Conservation (phyloP, 2,329 filamentous ascomycete genomes). For the Fusarium mangiferae region DNA sequence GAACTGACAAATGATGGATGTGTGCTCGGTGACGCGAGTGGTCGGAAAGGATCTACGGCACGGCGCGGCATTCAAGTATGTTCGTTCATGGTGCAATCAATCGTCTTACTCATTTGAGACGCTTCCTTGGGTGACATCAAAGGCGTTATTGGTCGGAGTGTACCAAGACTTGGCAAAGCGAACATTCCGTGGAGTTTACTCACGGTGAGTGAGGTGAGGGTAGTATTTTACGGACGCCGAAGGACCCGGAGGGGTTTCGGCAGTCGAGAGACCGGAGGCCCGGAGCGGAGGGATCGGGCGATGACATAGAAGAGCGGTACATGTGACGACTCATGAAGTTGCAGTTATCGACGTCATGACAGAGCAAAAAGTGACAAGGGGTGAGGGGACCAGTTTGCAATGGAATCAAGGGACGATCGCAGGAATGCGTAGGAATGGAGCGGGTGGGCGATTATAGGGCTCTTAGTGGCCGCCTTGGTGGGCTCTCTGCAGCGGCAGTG, state of each 20-base stretch:
- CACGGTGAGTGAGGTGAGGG: neutral
- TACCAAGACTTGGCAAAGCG: neutral
- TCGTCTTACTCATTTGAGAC: neutral
- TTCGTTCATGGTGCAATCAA: slow-evolving; percentile 15
- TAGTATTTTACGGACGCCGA: neutral
- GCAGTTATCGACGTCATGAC: slow-evolving; percentile 25
- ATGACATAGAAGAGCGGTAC: slow-evolving; percentile 19
- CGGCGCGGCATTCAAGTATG: neutral
- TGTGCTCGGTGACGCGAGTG: slow-evolving; percentile 16
- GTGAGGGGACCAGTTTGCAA: slow-evolving; percentile 6
- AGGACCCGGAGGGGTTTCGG: slow-evolving; percentile 12
- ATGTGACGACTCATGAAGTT: slow-evolving; percentile 7
- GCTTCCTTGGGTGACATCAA: neutral
- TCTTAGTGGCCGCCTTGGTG: slow-evolving; percentile 37
- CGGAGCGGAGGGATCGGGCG: slow-evolving; percentile 26
- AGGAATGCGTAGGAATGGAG: slow-evolving; percentile 35
- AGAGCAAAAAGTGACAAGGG: slow-evolving; percentile 8
- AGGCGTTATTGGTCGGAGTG: neutral
- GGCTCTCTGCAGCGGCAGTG: slow-evolving; percentile 18
- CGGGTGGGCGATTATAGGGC: slow-evolving; percentile 37
- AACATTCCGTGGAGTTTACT: neutral
- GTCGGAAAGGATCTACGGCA: slow-evolving; percentile 13
- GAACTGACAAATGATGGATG: slow-evolving; percentile 14
- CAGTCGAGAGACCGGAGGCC: slow-evolving; percentile 26
- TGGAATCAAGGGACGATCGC: slow-evolving; percentile 29